Evolutionary conservation across 371 early-diverging fungal species (phyloP).

Genomic region (Mucor sp.): DNA sequence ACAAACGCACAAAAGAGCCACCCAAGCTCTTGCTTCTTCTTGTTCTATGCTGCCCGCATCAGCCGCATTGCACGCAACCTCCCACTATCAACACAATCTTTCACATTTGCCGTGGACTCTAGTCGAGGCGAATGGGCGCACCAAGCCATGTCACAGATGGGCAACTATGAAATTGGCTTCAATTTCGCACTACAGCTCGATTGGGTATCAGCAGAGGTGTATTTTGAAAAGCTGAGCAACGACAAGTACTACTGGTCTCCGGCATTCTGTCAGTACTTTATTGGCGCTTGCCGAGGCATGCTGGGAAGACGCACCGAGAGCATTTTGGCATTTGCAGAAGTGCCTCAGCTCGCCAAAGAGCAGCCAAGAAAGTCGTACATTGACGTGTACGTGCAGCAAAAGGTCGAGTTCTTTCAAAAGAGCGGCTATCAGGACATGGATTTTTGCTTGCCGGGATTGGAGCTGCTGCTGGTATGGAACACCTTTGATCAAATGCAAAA

Average conservation of each 20-base stretch:
- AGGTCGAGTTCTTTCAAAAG: constrained; percentile 43
- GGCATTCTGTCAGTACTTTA: constrained; percentile 51
- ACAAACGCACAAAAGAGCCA: constrained; percentile 42
- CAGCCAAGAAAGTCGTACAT: constrained; percentile 40
- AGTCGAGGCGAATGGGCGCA: constrained; percentile 31
- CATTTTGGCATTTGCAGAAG: constrained; percentile 36
- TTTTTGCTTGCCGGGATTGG: constrained; percentile 43
- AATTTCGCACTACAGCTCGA: constrained; percentile 48
- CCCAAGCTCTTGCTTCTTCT: constrained; percentile 54
- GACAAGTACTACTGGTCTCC: constrained; percentile 48
- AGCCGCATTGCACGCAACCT: constrained; percentile 34
- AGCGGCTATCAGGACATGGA: constrained; percentile 49
- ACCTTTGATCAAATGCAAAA: constrained; percentile 47
- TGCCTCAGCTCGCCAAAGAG: constrained; percentile 39
- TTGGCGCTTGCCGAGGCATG: constrained; percentile 43
- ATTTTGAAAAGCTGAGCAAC: constrained; percentile 41
- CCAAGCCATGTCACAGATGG: constrained; percentile 23
- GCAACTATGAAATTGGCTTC: constrained; percentile 48
- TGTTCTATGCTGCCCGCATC: constrained; percentile 50
- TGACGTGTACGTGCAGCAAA: constrained; percentile 48
- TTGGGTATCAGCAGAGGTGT: constrained; percentile 40
- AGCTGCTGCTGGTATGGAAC: constrained; percentile 54
- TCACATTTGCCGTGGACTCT: constrained; percentile 22
- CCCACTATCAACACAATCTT: constrained; percentile 30
- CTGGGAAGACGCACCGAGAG: constrained; percentile 38